Percentiles rank a stretch among this genome's conserved stretches.
These are phyloP conservation scores for Suhomyces wounanorum DNA, from an alignment of 1,139 yeast genomes.

Conservation along the genomic window DNA sequence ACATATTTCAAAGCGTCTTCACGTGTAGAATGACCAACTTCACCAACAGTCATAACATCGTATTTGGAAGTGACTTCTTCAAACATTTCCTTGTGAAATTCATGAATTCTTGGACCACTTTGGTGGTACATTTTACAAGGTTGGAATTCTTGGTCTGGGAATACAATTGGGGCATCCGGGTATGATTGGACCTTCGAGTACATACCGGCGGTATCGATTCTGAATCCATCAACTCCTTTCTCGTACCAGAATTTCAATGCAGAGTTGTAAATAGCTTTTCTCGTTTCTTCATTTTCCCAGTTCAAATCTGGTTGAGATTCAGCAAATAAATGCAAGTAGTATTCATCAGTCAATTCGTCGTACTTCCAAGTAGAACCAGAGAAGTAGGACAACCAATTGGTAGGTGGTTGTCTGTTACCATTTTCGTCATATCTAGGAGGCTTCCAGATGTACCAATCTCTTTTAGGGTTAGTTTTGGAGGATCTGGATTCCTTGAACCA, in stretches of 20 bases:
- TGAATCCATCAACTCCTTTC: constrained; percentile 27
- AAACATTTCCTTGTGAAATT: constrained; percentile 27
- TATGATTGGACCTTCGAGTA: constrained; percentile 25
- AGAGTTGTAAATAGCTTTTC: constrained; percentile 25
- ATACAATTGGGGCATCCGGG: constrained; percentile 26
- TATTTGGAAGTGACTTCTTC: constrained; percentile 23
- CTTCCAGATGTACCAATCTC: constrained; percentile 31
- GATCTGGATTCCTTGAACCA: constrained; percentile 30
- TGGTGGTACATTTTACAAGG: constrained; percentile 20
- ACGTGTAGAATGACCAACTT: constrained; percentile 25
- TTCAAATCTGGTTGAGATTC: constrained; percentile 28
- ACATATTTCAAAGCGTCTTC: constrained; percentile 26
- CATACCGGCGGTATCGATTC: constrained; percentile 29
- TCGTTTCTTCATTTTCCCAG: constrained; percentile 28
- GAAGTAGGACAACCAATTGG: constrained; percentile 28
- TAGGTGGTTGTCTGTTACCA: constrained; percentile 28
- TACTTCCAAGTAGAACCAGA: constrained; percentile 29
- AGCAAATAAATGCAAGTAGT: constrained; percentile 28
- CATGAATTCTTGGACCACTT: constrained; percentile 27
- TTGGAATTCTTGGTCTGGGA: constrained; percentile 24
- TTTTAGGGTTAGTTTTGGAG: constrained; percentile 24
- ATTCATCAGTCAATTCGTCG: constrained; percentile 26
- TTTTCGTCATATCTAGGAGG: constrained; percentile 22
- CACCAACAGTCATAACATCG: constrained; percentile 29
- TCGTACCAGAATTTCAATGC: constrained; percentile 28